These are phyloP conservation scores for Wickerhamiella pararugosa DNA, from an alignment of 1,139 yeast species.

Conservation along the genomic window DNA sequence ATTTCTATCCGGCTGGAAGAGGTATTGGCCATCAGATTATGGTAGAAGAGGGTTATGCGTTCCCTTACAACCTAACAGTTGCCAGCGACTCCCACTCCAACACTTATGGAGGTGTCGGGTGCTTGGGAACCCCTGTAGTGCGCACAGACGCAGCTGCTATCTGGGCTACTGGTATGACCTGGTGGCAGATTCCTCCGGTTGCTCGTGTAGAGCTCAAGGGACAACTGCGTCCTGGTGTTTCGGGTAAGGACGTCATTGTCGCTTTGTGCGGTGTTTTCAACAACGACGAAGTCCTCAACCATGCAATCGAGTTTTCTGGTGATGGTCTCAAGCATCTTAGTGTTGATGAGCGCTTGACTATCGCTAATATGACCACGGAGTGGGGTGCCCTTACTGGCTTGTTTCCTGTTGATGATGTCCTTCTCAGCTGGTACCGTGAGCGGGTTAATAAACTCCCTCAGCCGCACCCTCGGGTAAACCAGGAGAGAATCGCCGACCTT, in stretches of 20 bases:
- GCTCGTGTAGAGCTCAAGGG: conserved; percentile 86
- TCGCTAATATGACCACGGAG: conserved; percentile 98
- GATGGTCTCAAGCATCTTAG: conserved; percentile 62
- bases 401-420: conserved; percentile 77
- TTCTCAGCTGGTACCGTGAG: conserved; percentile 61
- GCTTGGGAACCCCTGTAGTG: conserved; percentile 93
- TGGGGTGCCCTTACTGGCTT: conserved; percentile 98
- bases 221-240: conserved; percentile 65
- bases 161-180: conserved; percentile 99
- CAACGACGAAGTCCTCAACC: conserved; percentile 91
- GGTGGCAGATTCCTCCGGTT: conserved; percentile 99
- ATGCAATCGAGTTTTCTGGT: conserved; percentile 92
- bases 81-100: conserved; percentile 97
- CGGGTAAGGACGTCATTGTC: conserved; percentile 95
- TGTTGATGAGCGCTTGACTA: conserved; percentile 83
- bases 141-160: conserved; percentile 98
- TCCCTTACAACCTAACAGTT: conserved; percentile 82
- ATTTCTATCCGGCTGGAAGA: conserved; percentile 95
- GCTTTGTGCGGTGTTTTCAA: conserved; percentile 91
- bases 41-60: conserved; percentile 98
- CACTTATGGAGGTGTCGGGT: conserved; percentile 93
- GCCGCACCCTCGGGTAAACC: conserved; percentile 76
- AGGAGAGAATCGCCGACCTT: conserved; percentile 38
- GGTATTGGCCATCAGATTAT: conserved; percentile 98
- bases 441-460: conserved; percentile 53